phyloP scores from a whole-genome alignment of 495 filamentous ascomycete species.

The Aspergillus nidulans region DNA sequence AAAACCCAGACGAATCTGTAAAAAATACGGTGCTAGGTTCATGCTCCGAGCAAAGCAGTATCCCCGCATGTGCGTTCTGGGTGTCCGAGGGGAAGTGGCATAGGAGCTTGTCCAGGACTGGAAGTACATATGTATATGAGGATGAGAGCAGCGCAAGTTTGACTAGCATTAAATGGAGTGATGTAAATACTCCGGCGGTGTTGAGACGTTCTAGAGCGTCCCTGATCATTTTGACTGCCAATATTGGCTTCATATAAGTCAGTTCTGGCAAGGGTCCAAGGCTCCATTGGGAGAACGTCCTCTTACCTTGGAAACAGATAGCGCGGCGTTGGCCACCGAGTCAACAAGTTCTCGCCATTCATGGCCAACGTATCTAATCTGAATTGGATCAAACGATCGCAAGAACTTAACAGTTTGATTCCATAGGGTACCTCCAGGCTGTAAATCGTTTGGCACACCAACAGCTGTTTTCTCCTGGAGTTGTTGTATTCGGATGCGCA shows the following conservation, averaged over 20 bases:
- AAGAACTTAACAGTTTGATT: constrained; percentile 45
- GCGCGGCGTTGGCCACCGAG: constrained; percentile 37
- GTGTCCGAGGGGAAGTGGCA: constrained; percentile 56
- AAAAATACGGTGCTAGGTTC: constrained; percentile 47
- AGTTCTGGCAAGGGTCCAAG: not conserved
- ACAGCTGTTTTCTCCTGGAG: constrained; percentile 20
- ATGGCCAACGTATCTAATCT: constrained; percentile 53
- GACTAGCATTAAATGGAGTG: constrained; percentile 57
- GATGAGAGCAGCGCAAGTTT: constrained; percentile 55
- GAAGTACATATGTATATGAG: constrained; percentile 52
- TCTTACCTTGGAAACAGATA: constrained; percentile 38
- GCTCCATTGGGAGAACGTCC: constrained; percentile 4
- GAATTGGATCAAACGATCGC: constrained; percentile 51
- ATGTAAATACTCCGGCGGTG: constrained; percentile 65
- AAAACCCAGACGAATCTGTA: constrained; percentile 53
- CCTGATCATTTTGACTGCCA: constrained; percentile 56
- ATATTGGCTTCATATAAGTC: constrained; percentile 44
- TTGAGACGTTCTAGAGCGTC: constrained; percentile 70
- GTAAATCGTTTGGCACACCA: constrained; percentile 21
- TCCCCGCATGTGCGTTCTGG: constrained; percentile 21
- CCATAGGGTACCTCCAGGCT: constrained; percentile 42
- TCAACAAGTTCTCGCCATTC: constrained; percentile 53
- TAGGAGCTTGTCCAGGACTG: constrained; percentile 64
- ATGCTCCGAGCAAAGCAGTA: constrained; percentile 26
- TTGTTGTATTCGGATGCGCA: constrained; percentile 30